Conservation (phyloP, 2,329 filamentous ascomycete species). For the Colletotrichum lentis region DNA sequence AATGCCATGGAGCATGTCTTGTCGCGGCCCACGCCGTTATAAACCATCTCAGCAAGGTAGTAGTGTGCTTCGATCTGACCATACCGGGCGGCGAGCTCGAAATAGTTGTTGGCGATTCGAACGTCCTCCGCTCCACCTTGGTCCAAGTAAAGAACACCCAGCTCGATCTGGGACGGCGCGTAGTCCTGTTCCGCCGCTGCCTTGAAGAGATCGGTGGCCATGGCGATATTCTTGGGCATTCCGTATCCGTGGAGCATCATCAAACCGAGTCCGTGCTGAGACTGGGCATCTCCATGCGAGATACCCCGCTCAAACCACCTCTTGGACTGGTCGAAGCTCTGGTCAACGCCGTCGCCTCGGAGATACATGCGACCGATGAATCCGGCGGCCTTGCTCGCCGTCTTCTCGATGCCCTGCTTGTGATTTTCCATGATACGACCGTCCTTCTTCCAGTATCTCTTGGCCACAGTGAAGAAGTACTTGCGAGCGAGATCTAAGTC, state of each 20-base stretch:
- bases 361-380: constrained; percentile 90
- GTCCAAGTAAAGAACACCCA: constrained; percentile 86
- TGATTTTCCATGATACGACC: constrained; percentile 77
- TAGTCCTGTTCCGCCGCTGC: constrained; percentile 83
- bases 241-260: constrained; percentile 85
- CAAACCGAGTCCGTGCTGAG: constrained; percentile 83
- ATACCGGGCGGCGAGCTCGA: constrained; percentile 84
- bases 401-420: constrained; percentile 75
- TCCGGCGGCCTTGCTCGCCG: constrained; percentile 83
- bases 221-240: constrained; percentile 69
- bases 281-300: constrained; percentile 78
- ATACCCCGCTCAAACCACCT: constrained; percentile 87
- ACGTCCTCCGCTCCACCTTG: constrained; percentile 77
- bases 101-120: constrained; percentile 81
- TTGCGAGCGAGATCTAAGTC: constrained; percentile 78
- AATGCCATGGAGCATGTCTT: constrained; percentile 79
- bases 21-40: constrained; percentile 81
- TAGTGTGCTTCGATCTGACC: constrained; percentile 90
- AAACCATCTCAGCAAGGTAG: constrained; percentile 87
- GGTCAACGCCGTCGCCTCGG: constrained; percentile 82
- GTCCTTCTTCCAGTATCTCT: constrained; percentile 81
- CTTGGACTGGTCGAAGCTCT: constrained; percentile 78
- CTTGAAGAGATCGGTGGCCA: constrained; percentile 79
- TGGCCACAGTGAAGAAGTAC: constrained; percentile 82
- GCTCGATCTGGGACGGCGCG: constrained; percentile 79